These are phyloP conservation scores for Phytopythium boreale DNA, from an alignment of 352 stramenopile genomes.

Conservation along the genomic window DNA sequence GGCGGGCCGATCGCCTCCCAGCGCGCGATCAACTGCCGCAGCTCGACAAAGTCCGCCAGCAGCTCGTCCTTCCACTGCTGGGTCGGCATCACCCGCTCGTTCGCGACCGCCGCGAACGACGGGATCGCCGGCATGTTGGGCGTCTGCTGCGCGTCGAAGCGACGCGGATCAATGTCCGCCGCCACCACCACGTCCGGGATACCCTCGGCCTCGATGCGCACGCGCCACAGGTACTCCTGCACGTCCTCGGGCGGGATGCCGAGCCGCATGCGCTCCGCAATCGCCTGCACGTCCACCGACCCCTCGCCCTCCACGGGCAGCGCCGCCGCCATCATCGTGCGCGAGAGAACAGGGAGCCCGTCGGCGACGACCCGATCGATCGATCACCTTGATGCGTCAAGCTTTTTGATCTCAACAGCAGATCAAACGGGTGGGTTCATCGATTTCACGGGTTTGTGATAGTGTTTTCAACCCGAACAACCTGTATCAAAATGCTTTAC, in stretches of 20 bases:
- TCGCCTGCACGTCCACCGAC: constrained; percentile 53
- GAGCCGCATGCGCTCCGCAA: constrained; percentile 59
- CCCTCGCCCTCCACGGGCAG: constrained; percentile 58
- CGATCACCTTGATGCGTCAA: neutral
- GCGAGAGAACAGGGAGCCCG: too few relatives aligned
- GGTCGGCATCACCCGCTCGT: constrained; percentile 25
- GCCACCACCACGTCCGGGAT: constrained; percentile 81
- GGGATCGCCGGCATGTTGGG: constrained; percentile 71
- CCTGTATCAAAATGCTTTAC: too few relatives aligned
- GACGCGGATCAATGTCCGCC: constrained; percentile 55
- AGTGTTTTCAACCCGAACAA: too few relatives aligned
- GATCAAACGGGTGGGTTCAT: too few relatives aligned
- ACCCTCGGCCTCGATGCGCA: constrained; percentile 70
- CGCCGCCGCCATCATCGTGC: constrained; percentile 66
- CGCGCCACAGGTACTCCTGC: constrained; percentile 85
- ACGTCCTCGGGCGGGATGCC: constrained; percentile 64
- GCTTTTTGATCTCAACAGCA: neutral
- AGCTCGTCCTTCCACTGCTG: constrained; percentile 55
- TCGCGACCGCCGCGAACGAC: constrained; percentile 29
- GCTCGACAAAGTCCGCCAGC: constrained; percentile 74
- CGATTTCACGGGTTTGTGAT: too few relatives aligned
- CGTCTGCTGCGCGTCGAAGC: constrained; percentile 65
- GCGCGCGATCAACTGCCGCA: constrained; percentile 64
- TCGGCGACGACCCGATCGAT: too few relatives aligned
- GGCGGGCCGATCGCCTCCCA: constrained; percentile 71